phyloP scores from a whole-genome alignment of 805 yeast species.

The Peterozyma xylosa region DNA sequence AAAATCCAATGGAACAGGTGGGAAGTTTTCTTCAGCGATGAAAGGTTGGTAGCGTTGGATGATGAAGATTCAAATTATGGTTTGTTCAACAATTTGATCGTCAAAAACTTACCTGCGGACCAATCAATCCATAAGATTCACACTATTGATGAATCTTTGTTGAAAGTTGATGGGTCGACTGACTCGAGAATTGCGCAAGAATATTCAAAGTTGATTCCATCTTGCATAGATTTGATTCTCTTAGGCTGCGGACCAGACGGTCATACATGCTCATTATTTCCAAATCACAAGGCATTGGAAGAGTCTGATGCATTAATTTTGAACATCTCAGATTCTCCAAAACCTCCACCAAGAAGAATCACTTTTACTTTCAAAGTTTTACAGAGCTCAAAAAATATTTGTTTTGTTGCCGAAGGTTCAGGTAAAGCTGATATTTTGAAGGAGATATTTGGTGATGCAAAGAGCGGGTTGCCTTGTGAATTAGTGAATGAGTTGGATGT shows the following conservation, averaged over 20 bases:
- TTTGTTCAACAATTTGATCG: slow-evolving; percentile 58
- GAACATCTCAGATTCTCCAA: slow-evolving; percentile 75
- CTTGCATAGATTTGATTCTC: slow-evolving; percentile 54
- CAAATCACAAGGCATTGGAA: slow-evolving; percentile 63
- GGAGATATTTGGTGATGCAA: slow-evolving; percentile 53
- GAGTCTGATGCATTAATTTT: slow-evolving; percentile 51
- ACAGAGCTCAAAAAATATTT: slow-evolving; percentile 42
- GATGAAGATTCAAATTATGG: slow-evolving; percentile 86
- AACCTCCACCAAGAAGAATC: slow-evolving; percentile 90
- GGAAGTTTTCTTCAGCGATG: slow-evolving; percentile 85
- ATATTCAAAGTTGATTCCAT: slow-evolving; percentile 55
- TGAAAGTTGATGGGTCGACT: slow-evolving; percentile 45
- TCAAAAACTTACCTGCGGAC: slow-evolving; percentile 37
- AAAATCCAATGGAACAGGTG: slow-evolving; percentile 62
- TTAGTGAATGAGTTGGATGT: slow-evolving; percentile 56
- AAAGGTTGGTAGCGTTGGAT: slow-evolving; percentile 77
- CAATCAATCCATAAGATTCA: slow-evolving; percentile 47
- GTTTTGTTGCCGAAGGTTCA: slow-evolving; percentile 87
- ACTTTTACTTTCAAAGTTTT: slow-evolving; percentile 80
- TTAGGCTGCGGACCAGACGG: slow-evolving; percentile 97
- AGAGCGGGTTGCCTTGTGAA: slow-evolving; percentile 57
- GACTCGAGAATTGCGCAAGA: slow-evolving; percentile 52
- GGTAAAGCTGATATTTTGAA: slow-evolving; percentile 69
- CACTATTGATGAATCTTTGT: slow-evolving; percentile 58
- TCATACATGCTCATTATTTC: slow-evolving; percentile 90